Evolutionary conservation across 2,329 filamentous ascomycete genomes (phyloP).

Genomic region (Calonectria pteridis): DNA sequence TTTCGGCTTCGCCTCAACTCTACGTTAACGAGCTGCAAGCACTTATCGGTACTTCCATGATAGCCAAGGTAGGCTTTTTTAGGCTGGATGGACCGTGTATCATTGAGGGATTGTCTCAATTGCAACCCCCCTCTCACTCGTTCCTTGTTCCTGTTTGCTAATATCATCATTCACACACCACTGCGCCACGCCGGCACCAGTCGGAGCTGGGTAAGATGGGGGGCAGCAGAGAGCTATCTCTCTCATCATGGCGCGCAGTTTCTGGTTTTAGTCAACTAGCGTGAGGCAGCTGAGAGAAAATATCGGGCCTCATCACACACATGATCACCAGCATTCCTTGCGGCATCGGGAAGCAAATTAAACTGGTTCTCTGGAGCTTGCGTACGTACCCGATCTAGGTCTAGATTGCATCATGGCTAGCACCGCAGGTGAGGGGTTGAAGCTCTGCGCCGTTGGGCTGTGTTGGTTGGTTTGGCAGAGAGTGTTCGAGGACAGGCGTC

Average conservation of each 20-base stretch:
- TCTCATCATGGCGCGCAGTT: slow-evolving; percentile 17
- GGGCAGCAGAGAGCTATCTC: no score
- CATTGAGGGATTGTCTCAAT: slow-evolving; percentile 15
- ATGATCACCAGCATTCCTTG: slow-evolving; percentile 8
- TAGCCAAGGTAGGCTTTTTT: background rate
- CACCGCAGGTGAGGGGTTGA: slow-evolving; percentile 10
- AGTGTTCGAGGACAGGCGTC: background rate
- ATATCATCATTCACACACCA: background rate
- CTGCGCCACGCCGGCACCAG: background rate
- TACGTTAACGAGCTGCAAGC: background rate
- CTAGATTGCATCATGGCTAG: slow-evolving; percentile 4
- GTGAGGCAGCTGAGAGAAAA: background rate
- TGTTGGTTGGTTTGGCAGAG: background rate
- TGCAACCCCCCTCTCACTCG: slow-evolving; percentile 11
- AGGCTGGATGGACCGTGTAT: slow-evolving; percentile 13
- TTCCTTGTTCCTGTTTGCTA: background rate
- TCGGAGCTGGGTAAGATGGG: background rate
- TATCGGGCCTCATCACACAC: slow-evolving; percentile 10
- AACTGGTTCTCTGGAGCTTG: slow-evolving; percentile 36
- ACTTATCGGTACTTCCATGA: background rate
- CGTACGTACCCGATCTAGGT: slow-evolving; percentile 25
- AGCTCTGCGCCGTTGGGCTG: background rate
- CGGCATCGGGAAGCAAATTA: slow-evolving; percentile 29
- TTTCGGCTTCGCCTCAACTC: background rate
- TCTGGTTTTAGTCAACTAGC: background rate